These are phyloP conservation scores for Breviolum minutum DNA, from an alignment of 73 alveolate species.

Conservation along the genomic window DNA sequence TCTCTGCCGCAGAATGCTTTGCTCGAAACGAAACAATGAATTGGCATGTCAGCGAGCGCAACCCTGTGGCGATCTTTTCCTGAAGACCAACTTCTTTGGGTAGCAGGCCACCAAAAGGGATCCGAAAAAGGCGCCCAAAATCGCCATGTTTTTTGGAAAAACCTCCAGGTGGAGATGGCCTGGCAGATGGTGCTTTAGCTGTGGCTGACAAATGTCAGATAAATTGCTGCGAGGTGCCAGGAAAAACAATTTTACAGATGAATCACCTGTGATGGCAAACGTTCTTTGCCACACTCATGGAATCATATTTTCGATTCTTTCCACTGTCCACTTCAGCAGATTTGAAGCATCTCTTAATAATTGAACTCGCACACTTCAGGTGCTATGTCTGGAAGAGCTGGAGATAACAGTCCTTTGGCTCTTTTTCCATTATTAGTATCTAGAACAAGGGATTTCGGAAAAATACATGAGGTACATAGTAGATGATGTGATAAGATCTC, in stretches of 20 bases:
- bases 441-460: too few relatives aligned
- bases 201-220: constrained; percentile 52
- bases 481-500: too few relatives aligned
- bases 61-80: constrained; percentile 48
- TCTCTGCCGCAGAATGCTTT: constrained; percentile 5
- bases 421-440: background rate
- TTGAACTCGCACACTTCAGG: background rate
- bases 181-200: constrained; percentile 20
- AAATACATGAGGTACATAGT: too few relatives aligned
- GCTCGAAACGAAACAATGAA: constrained; percentile 33
- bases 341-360: too few relatives aligned
- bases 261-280: too few relatives aligned
- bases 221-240: constrained; percentile 1
- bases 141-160: background rate
- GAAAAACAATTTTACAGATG: background rate
- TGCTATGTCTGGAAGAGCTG: constrained; percentile 70
- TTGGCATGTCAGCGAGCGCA: constrained; percentile 34
- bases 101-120: constrained; percentile 34
- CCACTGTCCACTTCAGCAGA: background rate
- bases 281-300: too few relatives aligned
- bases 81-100: constrained; percentile 58
- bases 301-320: too few relatives aligned
- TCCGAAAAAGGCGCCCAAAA: background rate
- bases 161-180: constrained; percentile 23
- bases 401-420: constrained; percentile 44